phyloP scores from a whole-genome alignment of 129 eudicot species.

The Pittosporum tobira region DNA sequence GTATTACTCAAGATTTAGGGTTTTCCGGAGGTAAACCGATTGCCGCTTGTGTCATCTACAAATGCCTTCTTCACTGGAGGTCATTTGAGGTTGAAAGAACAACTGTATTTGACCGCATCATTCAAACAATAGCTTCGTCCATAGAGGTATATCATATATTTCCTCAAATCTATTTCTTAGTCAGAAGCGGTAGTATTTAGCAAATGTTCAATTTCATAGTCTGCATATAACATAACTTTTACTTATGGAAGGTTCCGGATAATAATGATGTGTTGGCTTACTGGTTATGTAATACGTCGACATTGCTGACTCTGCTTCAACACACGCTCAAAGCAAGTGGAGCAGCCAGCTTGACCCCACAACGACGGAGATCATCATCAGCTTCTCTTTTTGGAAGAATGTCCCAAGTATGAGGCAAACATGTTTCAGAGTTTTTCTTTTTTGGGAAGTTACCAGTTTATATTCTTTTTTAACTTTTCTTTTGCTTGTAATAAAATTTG shows the following conservation, averaged over 20 bases:
- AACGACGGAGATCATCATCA: constrained; percentile 77
- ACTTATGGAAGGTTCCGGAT: constrained; percentile 56
- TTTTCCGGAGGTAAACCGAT: constrained; percentile 86
- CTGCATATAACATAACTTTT: not conserved
- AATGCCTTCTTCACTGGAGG: constrained; percentile 95
- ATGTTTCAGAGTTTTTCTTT: not conserved
- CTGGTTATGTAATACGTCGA: constrained; percentile 87
- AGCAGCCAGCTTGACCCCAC: constrained; percentile 94
- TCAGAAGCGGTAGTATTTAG: not conserved
- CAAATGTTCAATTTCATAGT: no score
- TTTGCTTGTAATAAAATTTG: not conserved
- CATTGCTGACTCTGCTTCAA: constrained; percentile 78
- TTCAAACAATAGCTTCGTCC: constrained; percentile 79
- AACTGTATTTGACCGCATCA: constrained; percentile 77
- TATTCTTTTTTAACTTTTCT: not conserved
- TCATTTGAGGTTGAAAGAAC: constrained; percentile 96
- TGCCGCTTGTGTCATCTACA: constrained; percentile 82
- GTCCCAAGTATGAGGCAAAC: constrained; percentile 58
- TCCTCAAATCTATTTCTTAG: not conserved
- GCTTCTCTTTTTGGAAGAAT: constrained; percentile 92
- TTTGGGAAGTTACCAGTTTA: no score
- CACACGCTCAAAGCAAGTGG: constrained; percentile 97
- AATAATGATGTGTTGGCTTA: constrained; percentile 74
- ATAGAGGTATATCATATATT: constrained; percentile 46
- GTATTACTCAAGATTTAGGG: constrained; percentile 86